phyloP scores from a whole-genome alignment of 2,329 filamentous ascomycete genomes.

The Penicillium brevicompactum region DNA sequence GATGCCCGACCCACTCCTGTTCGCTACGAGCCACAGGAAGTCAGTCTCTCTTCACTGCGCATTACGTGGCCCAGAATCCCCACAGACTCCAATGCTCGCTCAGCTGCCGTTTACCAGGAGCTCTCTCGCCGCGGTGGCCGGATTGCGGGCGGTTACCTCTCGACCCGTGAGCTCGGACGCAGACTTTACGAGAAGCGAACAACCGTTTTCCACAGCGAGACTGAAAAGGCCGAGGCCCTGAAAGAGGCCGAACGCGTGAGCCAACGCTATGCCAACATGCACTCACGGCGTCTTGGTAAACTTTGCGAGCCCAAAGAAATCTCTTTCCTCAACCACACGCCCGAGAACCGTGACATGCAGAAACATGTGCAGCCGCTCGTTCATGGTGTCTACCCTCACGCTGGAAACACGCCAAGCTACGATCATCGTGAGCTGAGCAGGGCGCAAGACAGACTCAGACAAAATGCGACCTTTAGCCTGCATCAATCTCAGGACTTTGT shows the following conservation, averaged over 20 bases:
- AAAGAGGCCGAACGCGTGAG: constrained; percentile 38
- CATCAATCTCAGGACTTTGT: no score
- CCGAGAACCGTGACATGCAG: constrained; percentile 22
- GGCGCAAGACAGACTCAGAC: constrained; percentile 39
- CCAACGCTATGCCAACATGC: constrained; percentile 34
- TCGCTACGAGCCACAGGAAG: constrained; percentile 38
- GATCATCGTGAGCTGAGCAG: constrained; percentile 33
- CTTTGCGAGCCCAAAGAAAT: constrained; percentile 37
- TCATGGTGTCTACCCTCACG: constrained; percentile 36
- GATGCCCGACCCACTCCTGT: constrained; percentile 33
- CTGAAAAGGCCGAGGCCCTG: constrained; percentile 40
- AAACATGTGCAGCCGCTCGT: constrained; percentile 35
- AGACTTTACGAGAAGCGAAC: constrained; percentile 40
- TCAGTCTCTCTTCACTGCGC: constrained; percentile 33
- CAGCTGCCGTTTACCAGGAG: constrained; percentile 37
- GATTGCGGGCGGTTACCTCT: constrained; percentile 37
- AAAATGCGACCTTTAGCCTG: constrained; percentile 41
- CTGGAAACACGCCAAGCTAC: constrained; percentile 5
- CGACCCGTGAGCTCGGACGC: constrained; percentile 39
- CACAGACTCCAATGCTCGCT: constrained; percentile 29
- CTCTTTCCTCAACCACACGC: constrained; percentile 29
- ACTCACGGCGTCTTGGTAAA: constrained; percentile 41
- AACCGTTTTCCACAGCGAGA: constrained; percentile 40
- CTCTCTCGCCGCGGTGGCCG: constrained; percentile 38
- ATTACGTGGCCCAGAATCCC: constrained; percentile 45